Conservation (phyloP, 1,284 basidiomycete genomes). For the Wolfiporia cocos region DNA sequence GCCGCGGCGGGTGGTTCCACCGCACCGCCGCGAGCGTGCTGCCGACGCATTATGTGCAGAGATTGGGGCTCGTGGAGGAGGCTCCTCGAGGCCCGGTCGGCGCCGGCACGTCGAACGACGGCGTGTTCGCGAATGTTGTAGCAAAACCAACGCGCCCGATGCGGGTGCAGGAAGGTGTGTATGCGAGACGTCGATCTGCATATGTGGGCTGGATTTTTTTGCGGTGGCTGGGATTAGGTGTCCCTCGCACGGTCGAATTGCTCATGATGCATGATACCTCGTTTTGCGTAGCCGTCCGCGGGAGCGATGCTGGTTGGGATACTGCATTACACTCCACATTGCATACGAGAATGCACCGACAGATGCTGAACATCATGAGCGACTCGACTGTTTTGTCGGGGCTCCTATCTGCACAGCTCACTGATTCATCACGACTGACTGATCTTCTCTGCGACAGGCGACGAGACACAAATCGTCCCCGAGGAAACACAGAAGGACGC, state of each 20-base stretch:
- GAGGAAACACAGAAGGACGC: constrained; percentile 79
- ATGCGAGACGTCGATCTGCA: background rate
- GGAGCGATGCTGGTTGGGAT: too few relatives aligned
- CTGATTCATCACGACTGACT: too few relatives aligned
- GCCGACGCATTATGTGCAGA: constrained; percentile 40
- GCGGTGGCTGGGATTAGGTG: too few relatives aligned
- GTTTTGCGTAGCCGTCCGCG: too few relatives aligned
- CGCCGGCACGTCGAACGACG: constrained; percentile 81
- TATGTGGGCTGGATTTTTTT: background rate
- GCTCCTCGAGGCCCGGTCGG: constrained; percentile 50
- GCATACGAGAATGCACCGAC: too few relatives aligned
- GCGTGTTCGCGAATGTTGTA: constrained; percentile 94
- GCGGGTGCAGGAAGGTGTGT: constrained; percentile 58
- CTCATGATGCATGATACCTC: too few relatives aligned
- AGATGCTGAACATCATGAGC: too few relatives aligned
- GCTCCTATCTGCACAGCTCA: too few relatives aligned
- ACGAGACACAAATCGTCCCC: constrained; percentile 67
- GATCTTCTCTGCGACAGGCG: constrained; percentile 37
- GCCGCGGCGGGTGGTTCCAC: constrained; percentile 48
- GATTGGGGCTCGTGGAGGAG: constrained; percentile 43
- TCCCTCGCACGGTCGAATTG: too few relatives aligned
- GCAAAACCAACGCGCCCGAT: constrained; percentile 76
- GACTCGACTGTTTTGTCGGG: too few relatives aligned
- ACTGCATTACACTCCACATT: too few relatives aligned
- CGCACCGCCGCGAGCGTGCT: constrained; percentile 53